Percentiles rank a stretch among this genome's conserved stretches.
Conservation (phyloP, 192 early-diverging fungal species). For the Podochytrium sp. region DNA sequence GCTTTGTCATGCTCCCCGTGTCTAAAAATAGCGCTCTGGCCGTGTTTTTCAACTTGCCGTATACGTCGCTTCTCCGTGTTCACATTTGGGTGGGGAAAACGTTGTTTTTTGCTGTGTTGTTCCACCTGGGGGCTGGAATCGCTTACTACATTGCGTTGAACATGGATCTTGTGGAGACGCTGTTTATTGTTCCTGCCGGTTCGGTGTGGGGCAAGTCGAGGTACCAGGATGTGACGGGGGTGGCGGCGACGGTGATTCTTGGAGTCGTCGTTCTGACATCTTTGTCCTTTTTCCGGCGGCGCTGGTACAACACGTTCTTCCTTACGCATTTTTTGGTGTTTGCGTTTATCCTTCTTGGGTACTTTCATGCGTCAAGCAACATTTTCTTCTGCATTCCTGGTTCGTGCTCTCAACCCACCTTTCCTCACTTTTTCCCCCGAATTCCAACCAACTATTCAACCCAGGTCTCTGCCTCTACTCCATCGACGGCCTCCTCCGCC, state of each 20-base stretch:
- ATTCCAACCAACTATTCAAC: neutral
- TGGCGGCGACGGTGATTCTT: constrained; percentile 1
- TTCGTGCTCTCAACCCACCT: neutral
- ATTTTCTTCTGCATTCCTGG: constrained; percentile 42
- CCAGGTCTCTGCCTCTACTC: constrained; percentile 20
- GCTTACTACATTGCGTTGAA: neutral
- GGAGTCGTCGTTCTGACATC: constrained; percentile 21
- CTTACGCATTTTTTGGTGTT: constrained; percentile 35
- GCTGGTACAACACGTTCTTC: constrained; percentile 38
- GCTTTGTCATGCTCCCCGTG: constrained; percentile 21
- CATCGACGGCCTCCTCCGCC: constrained; percentile 4
- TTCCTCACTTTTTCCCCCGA: neutral
- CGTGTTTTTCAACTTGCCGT: constrained; percentile 26
- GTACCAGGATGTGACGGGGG: neutral
- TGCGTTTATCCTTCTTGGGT: constrained; percentile 37
- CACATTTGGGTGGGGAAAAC: constrained; percentile 41
- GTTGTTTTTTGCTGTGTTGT: neutral
- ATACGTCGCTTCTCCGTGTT: constrained; percentile 7
- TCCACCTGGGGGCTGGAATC: constrained; percentile 18
- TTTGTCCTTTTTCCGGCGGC: constrained; percentile 29
- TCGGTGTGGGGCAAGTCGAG: neutral
- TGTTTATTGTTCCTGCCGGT: neutral
- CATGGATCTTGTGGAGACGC: neutral
- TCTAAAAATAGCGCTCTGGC: constrained; percentile 27
- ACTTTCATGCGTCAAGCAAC: constrained; percentile 34